Percentiles rank a stretch among this genome's conserved stretches.
These are phyloP conservation scores for Lactuca saligna DNA, from an alignment of 129 eudicot species.

Conservation along the genomic window DNA sequence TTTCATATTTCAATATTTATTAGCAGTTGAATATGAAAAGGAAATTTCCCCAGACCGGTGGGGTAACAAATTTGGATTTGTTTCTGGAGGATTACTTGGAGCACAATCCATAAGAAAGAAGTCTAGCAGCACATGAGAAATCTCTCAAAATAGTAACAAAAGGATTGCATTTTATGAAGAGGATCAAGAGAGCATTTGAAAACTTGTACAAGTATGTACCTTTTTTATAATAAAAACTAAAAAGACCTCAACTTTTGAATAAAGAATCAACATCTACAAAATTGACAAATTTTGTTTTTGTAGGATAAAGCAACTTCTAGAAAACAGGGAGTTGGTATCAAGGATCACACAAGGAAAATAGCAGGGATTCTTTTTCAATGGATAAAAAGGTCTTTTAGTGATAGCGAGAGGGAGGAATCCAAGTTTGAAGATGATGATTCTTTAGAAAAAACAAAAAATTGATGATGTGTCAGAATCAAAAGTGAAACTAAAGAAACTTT, in stretches of 20 bases:
- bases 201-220: conserved; percentile 76
- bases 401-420: conserved; percentile 65
- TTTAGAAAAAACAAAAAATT: conserved; percentile 44
- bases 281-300: neutral
- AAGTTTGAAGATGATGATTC: conserved; percentile 43
- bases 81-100: conserved; percentile 86
- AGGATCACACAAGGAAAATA: conserved; percentile 75
- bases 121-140: conserved; percentile 25
- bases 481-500: conserved; percentile 69
- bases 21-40: conserved; percentile 40
- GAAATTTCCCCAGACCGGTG: conserved; percentile 75
- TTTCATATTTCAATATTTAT: neutral
- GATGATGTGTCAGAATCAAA: conserved; percentile 39
- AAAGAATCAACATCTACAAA: no score
- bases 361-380: conserved; percentile 84
- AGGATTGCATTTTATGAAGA: conserved; percentile 78
- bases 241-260: neutral
- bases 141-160: conserved; percentile 29
- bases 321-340: conserved; percentile 91
- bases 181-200: conserved; percentile 96
- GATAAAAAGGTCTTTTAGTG: conserved; percentile 68
- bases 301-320: conserved; percentile 91
- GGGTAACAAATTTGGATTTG: conserved; percentile 89
- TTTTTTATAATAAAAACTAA: neutral
- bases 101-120: conserved; percentile 69